Percentiles rank a stretch among this genome's conserved stretches.
Evolutionary conservation across 805 yeast species (phyloP).

Genomic region (Candida broadrunensis): DNA sequence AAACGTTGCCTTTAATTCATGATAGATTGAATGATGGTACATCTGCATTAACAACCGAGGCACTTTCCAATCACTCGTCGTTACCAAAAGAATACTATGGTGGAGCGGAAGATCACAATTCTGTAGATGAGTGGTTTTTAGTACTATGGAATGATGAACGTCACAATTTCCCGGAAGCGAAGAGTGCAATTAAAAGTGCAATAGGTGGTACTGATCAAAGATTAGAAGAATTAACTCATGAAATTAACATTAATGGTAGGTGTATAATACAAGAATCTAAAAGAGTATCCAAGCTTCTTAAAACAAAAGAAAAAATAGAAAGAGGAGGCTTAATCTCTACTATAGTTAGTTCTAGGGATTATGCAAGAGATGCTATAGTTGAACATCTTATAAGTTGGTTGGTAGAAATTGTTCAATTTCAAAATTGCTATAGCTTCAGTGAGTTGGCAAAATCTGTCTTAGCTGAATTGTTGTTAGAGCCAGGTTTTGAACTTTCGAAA

Average conservation of each 20-base stretch:
- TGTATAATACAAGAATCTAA: slow-evolving; percentile 40
- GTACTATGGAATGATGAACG: slow-evolving; percentile 78
- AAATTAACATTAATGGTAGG: slow-evolving; percentile 50
- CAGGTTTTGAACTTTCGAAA: slow-evolving; percentile 29
- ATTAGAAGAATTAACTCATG: slow-evolving; percentile 38
- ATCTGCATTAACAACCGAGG: slow-evolving; percentile 18
- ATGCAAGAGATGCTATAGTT: slow-evolving; percentile 46
- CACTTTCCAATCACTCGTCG: slow-evolving; percentile 27
- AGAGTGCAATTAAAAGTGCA: slow-evolving; percentile 39
- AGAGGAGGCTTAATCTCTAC: slow-evolving; percentile 55
- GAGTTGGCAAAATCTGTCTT: slow-evolving; percentile 21
- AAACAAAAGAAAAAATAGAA: slow-evolving; percentile 38
- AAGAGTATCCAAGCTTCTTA: slow-evolving; percentile 18
- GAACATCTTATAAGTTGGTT: slow-evolving; percentile 52
- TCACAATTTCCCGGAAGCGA: slow-evolving; percentile 60
- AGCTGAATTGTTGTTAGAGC: slow-evolving; percentile 42
- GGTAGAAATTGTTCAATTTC: slow-evolving; percentile 27
- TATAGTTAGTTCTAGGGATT: slow-evolving; percentile 50
- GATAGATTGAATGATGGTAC: slow-evolving; percentile 22
- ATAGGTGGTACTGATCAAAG: slow-evolving; percentile 17
- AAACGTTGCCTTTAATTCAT: slow-evolving; percentile 40
- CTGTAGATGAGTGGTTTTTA: slow-evolving; percentile 38
- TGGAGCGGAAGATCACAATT: slow-evolving; percentile 28
- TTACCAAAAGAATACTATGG: slow-evolving; percentile 32
- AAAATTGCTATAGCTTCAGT: slow-evolving; percentile 16